These are phyloP conservation scores for Nymphaea colorata DNA, from an alignment of 164 flowering plant genomes.

Conservation along the genomic window DNA sequence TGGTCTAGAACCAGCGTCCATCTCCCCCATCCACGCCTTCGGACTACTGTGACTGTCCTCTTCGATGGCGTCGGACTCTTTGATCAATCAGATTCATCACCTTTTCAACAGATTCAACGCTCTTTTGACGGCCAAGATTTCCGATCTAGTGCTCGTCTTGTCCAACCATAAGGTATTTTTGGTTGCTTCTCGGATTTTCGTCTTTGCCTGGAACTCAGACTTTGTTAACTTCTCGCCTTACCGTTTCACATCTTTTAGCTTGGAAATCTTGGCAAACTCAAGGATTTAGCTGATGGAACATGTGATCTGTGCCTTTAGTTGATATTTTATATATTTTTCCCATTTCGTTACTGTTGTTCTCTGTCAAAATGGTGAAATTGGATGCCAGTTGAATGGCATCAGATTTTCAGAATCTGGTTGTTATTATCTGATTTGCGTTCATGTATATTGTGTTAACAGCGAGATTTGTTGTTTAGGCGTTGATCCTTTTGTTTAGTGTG, in stretches of 20 bases:
- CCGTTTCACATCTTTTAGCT: not conserved
- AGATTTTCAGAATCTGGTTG: not conserved
- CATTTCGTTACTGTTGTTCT: not conserved
- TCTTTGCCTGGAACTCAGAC: not conserved
- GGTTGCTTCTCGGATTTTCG: not conserved
- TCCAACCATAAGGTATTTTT: constrained; percentile 19
- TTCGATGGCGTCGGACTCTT: constrained; percentile 15
- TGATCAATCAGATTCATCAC: constrained; percentile 9
- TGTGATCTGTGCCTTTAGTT: not conserved
- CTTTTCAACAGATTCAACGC: constrained; percentile 14
- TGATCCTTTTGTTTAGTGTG: not conserved
- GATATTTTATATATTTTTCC: not conserved
- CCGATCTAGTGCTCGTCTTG: constrained; percentile 15
- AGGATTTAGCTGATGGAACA: not conserved
- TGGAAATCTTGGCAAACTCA: not conserved
- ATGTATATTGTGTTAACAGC: not conserved
- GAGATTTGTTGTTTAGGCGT: not conserved
- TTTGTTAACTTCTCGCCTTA: too few relatives aligned
- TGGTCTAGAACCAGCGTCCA: not conserved
- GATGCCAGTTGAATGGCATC: not conserved
- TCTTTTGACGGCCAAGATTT: constrained; percentile 14
- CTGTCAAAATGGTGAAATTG: not conserved
- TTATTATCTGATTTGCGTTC: not conserved
- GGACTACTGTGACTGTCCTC: not conserved
- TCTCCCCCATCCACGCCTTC: not conserved